These are phyloP conservation scores for Myriosclerotinia duriaeana DNA, from an alignment of 2,329 filamentous ascomycete species.

Conservation along the genomic window DNA sequence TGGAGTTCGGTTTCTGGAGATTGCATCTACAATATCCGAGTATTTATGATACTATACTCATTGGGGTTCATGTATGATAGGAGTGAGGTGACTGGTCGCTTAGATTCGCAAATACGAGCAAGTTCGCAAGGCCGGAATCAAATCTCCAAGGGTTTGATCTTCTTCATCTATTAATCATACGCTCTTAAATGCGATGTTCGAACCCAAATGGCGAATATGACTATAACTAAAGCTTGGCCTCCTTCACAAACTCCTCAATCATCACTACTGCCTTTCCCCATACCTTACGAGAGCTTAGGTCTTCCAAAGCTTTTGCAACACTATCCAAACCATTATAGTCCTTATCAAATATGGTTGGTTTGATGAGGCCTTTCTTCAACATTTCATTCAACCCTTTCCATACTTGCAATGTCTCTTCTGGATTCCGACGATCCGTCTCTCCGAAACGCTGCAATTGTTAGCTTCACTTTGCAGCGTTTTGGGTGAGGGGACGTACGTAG, in stretches of 20 bases:
- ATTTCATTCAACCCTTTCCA: conserved; percentile 53
- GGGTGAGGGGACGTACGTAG: conserved; percentile 45
- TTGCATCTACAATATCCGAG: conserved; percentile 32
- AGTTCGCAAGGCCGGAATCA: conserved; percentile 16
- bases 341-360: conserved; percentile 51
- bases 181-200: neutral
- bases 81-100: conserved; percentile 2
- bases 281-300: conserved; percentile 50
- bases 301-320: conserved; percentile 51
- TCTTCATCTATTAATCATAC: neutral
- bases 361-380: conserved; percentile 49
- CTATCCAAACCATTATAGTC: conserved; percentile 51
- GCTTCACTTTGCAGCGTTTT: neutral
- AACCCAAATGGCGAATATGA: neutral
- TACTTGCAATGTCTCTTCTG: conserved; percentile 48
- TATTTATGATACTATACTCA: conserved; percentile 28
- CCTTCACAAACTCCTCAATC: conserved; percentile 35
- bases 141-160: neutral
- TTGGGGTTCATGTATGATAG: conserved; percentile 30
- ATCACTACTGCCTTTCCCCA: conserved; percentile 58
- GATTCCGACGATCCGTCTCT: conserved; percentile 53
- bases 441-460: conserved; percentile 51
- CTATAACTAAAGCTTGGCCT: neutral
- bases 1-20: conserved; percentile 32
- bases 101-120: conserved; percentile 12